A percentile compares a stretch with the other conserved stretches of the same genome.
Evolutionary conservation across 768 basidiomycete genomes (phyloP).

Genomic region (Cubamyces sp.): DNA sequence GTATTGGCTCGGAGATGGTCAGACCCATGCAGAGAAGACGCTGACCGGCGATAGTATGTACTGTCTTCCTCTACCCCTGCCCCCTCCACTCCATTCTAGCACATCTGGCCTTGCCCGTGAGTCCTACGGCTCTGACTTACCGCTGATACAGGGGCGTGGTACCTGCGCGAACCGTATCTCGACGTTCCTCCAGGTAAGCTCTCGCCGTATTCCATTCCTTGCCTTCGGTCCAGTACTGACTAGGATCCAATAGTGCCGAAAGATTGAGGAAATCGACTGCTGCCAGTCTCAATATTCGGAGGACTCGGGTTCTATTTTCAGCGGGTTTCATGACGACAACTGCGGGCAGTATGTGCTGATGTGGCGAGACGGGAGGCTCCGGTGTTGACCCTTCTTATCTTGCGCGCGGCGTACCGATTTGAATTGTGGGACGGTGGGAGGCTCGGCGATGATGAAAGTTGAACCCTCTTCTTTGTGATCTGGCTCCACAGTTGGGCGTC

Average conservation of each 20-base stretch:
- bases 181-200: slow-evolving; percentile 27
- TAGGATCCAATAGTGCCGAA: background rate
- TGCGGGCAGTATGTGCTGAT: too few species aligned
- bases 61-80: background rate
- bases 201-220: background rate
- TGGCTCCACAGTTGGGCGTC: too few species aligned
- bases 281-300: too few species aligned
- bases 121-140: background rate
- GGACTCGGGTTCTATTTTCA: too few species aligned
- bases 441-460: too few species aligned
- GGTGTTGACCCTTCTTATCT: too few species aligned
- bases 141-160: slow-evolving; percentile 25
- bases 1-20: slow-evolving; percentile 63
- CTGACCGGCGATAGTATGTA: slow-evolving; percentile 36
- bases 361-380: too few species aligned
- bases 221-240: background rate
- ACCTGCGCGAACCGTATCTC: slow-evolving; percentile 24
- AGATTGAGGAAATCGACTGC: background rate
- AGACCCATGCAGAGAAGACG: slow-evolving; percentile 51
- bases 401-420: too few species aligned
- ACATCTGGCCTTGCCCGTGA: background rate
- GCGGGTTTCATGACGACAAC: too few species aligned
- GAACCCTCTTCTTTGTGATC: too few species aligned
- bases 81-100: too few species aligned
- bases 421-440: too few species aligned